Base-by-base conservation (phyloP, 352 stramenopile species). In the Peronosclerospora sorghi region DNA sequence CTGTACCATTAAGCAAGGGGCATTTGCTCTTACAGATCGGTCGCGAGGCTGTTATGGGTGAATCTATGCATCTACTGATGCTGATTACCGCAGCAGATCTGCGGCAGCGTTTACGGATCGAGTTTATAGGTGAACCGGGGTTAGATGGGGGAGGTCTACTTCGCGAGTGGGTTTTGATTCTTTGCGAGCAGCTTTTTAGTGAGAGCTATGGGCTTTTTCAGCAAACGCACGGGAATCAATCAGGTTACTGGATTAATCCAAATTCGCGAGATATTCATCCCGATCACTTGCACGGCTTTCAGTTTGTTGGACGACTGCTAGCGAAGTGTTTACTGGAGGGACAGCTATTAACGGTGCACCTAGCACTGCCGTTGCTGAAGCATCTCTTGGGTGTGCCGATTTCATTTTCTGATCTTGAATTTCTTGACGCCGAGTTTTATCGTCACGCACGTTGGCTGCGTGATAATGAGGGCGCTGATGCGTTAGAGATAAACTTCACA, bases 11-110 rank as follows among this genome's bases (percentile, higher is more conserved):
- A 73, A 71, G 84, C 48, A 76, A 91, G 52, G 79, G 79, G 0
- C 79, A 91, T 21, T 39, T 91, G 18, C 62, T 87, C 24, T 51
- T 91, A 0, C 86, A 87, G 41, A 86, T 91, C 29, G 65, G 74
- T 20, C 76, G 79, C 15, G 76, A 89, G 4, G 70, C 69, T 2
- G 63, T 91, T 12, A 30, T 89, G 20, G 74, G 68, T 39, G 76
- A 91, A 40, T 89, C 76, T 29, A 87, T 89, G 76, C 72, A 87
- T 26, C 45, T 89, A 47, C 59, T 91, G 8, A 87, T 89, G 73
- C 45, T 86, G 13, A 71, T 88, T 4, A 74, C 74, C 5, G 68
- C 74, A 0, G 67, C 69, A 2, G 72, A 87, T 51, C 54, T 91
- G 0, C 65, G 74, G 9, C 73, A 87, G 42, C 65, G 76, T 4